Evolutionary conservation across 352 stramenopile genomes (phyloP), one percentile per base, ranked within the genome.

Genomic region (Phytophthora multivora): DNA sequence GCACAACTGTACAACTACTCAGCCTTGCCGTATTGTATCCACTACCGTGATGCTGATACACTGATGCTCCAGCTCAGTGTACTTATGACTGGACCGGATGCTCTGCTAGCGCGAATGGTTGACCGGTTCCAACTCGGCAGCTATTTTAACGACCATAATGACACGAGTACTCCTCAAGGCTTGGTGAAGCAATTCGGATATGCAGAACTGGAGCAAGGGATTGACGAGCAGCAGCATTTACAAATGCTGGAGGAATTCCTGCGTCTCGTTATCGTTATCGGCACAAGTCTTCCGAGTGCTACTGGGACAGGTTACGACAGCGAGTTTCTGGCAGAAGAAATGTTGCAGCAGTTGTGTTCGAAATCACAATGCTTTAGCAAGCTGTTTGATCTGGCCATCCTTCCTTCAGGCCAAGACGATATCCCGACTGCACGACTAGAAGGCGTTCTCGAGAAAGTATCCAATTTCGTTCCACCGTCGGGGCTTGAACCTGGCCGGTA

Each of bases 1-100:
- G 87, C 88, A 3, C 88, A 96, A 70, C 49, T 96, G 38, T 96
- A 94, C 77, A 96, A 96, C 69, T 96, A 96, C 64, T 96, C 86
- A 12, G 88, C 88, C 18, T 56, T 96, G 18, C 86, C 88, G 13
- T 96, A 95, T 61, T 96, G 88, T 36, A 75, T 96, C 46, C 84
- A 96, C 50, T 96, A 94, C 45, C 84, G 86, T 40, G 88, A 96
- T 46, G 70, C 86, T 3, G 88, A 96, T 43, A 74, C 83, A 18
- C 87, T 96, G 16, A 75, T 95, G 74, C 56, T 95, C 38, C 88
- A 96, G 48, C 74, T 96, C 19, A 69, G 80, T 21, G 59, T 91
- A 6, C 43, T 91, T 10, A 71, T 93, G 49, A 72, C 89, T 21
- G 84, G 86, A 0, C 60, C 88, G 5, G 79, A 96, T 46, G 60